Conservation (phyloP, 1,139 yeast genomes). For the Saccharomyces uvarum region DNA sequence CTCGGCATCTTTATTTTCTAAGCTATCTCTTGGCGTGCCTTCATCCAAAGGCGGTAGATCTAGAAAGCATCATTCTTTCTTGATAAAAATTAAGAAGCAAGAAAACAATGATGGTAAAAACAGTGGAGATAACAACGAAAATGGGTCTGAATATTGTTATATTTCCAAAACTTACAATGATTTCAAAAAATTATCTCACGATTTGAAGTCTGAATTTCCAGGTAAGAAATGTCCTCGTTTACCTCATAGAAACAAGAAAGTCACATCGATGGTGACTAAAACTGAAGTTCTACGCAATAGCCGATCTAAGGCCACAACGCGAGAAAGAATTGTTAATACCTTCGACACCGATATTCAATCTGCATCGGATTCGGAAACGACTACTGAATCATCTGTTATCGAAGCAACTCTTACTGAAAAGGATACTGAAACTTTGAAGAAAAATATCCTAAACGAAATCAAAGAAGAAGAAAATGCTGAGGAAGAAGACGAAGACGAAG, state of each 20-base stretch:
- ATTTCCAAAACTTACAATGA: conserved; percentile 34
- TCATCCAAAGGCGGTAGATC: conserved; percentile 5
- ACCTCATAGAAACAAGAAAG: conserved; percentile 49
- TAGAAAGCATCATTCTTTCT: conserved; percentile 32
- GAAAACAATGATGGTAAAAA: conserved; percentile 8
- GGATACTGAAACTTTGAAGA: not conserved
- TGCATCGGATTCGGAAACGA: not conserved
- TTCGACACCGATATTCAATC: conserved; percentile 8
- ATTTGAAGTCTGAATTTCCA: conserved; percentile 52
- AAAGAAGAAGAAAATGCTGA: conserved; percentile 4
- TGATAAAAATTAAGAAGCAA: conserved; percentile 36
- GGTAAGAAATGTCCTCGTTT: conserved; percentile 61
- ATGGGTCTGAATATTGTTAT: not conserved
- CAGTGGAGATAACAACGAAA: not conserved
- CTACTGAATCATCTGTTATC: not conserved
- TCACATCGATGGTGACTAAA: conserved; percentile 14
- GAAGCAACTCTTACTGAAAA: not conserved
- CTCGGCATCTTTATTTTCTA: conserved; percentile 20
- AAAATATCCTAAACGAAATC: not conserved
- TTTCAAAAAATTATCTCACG: conserved; percentile 48
- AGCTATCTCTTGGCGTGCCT: conserved; percentile 24
- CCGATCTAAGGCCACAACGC: not conserved
- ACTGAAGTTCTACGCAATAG: not conserved
- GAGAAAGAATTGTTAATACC: conserved; percentile 14
- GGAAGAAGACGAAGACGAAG: conserved; percentile 20